These are phyloP conservation scores for Lignosus rhinocerotis DNA, from an alignment of 1,284 basidiomycete genomes.

Conservation along the genomic window DNA sequence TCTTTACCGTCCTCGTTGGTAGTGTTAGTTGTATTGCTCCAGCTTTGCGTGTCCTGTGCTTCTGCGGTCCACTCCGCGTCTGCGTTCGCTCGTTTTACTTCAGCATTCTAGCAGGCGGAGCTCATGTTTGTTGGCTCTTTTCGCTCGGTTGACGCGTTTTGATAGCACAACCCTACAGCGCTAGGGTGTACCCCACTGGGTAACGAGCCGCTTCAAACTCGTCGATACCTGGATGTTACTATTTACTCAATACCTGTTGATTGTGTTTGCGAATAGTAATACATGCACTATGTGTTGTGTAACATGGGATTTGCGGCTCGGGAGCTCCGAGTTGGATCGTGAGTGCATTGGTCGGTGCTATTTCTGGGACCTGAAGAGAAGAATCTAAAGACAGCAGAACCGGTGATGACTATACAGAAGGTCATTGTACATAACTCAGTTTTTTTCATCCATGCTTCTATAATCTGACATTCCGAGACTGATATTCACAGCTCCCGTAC, in stretches of 20 bases:
- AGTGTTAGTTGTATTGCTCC: neutral
- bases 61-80: slow-evolving; percentile 7
- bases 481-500: no score
- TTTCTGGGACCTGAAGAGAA: no score
- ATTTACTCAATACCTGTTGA: neutral
- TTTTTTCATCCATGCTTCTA: no score
- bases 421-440: no score
- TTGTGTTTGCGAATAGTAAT: neutral
- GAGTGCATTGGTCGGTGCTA: no score
- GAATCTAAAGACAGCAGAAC: no score
- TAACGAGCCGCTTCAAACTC: slow-evolving; percentile 26
- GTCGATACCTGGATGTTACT: slow-evolving; percentile 20
- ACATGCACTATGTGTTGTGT: neutral
- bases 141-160: neutral
- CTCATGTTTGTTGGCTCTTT: slow-evolving; percentile 6
- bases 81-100: slow-evolving; percentile 16
- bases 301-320: neutral
- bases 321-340: no score
- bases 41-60: neutral
- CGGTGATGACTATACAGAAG: no score
- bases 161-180: neutral
- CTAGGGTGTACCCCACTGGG: slow-evolving; percentile 10
- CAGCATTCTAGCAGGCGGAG: slow-evolving; percentile 15
- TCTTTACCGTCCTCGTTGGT: neutral
- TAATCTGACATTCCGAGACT: no score